A percentile compares a stretch with the other conserved stretches of the same genome.
phyloP scores from a whole-genome alignment of 371 early-diverging fungal species.

The Lichtheimia ornata region DNA sequence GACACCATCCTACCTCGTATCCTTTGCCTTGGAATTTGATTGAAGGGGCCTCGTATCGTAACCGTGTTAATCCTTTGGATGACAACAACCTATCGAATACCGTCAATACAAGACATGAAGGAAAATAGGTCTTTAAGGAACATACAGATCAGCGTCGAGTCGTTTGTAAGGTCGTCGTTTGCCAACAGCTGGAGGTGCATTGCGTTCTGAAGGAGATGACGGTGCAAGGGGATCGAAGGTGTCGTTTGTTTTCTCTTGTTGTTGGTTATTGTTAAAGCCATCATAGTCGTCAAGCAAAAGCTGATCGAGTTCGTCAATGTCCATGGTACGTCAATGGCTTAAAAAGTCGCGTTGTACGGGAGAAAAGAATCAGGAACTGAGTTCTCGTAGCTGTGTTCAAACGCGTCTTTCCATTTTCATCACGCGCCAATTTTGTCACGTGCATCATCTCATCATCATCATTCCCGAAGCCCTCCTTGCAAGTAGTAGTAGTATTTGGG shows the following conservation, averaged over 20 bases:
- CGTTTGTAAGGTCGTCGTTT: conserved; percentile 7
- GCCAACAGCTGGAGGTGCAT: not conserved
- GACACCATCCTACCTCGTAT: conserved; percentile 22
- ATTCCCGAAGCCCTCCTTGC: no score
- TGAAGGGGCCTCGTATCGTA: conserved; percentile 27
- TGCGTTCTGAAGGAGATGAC: not conserved
- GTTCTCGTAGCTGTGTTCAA: no score
- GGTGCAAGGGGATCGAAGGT: conserved; percentile 14
- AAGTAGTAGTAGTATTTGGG: no score
- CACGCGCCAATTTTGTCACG: no score
- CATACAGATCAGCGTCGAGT: conserved; percentile 17
- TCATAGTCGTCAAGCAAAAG: conserved; percentile 15
- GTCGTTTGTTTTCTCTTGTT: not conserved
- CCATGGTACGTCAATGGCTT: not conserved
- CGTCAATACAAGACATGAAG: no score
- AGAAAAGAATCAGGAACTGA: no score
- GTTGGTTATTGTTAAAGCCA: conserved; percentile 6
- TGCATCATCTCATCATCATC: no score
- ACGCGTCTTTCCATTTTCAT: no score
- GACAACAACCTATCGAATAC: conserved; percentile 21
- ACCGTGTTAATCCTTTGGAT: conserved; percentile 24
- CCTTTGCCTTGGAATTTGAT: conserved; percentile 36
- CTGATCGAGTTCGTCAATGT: conserved; percentile 15
- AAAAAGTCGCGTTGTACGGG: no score
- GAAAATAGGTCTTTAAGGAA: not conserved